Conservation (phyloP, 164 flowering plant genomes). For the Platanus orientalis region DNA sequence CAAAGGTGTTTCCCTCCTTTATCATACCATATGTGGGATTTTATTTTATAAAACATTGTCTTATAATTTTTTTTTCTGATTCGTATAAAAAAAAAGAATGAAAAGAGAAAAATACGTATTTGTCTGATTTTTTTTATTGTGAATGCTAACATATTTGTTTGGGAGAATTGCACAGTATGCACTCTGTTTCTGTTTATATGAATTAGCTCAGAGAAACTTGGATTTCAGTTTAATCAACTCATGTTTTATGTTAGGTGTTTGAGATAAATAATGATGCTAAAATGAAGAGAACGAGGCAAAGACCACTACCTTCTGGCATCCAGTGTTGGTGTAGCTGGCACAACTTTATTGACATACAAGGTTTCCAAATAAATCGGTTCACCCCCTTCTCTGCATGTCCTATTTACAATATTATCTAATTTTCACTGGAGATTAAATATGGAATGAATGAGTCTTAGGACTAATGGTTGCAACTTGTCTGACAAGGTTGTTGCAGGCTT, state of each 20-base stretch:
- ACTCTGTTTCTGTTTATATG: neutral
- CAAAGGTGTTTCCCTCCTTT: too few relatives aligned
- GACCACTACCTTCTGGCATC: conserved; percentile 95
- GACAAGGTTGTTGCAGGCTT: conserved; percentile 90
- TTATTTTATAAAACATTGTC: too few relatives aligned
- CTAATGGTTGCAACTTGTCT: conserved; percentile 32
- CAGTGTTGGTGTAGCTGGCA: conserved; percentile 70
- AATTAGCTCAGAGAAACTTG: too few relatives aligned
- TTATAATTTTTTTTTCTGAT: neutral
- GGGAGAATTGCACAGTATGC: neutral
- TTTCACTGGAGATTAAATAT: conserved; percentile 1
- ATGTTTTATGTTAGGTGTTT: conserved; percentile 50
- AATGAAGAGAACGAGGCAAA: conserved; percentile 83
- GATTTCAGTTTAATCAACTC: conserved; percentile 3
- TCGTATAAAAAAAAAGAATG: too few relatives aligned
- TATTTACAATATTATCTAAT: neutral
- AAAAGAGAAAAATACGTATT: too few relatives aligned
- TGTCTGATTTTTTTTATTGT: neutral
- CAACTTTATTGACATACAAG: conserved; percentile 75
- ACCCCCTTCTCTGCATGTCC: neutral
- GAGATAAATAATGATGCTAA: conserved; percentile 83
- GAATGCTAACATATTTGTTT: neutral
- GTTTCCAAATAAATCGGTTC: conserved; percentile 38
- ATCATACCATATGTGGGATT: too few relatives aligned
- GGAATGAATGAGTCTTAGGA: conserved; percentile 9